Evolutionary conservation across 495 filamentous ascomycete genomes (phyloP).

Genomic region (Trichoderma virens): DNA sequence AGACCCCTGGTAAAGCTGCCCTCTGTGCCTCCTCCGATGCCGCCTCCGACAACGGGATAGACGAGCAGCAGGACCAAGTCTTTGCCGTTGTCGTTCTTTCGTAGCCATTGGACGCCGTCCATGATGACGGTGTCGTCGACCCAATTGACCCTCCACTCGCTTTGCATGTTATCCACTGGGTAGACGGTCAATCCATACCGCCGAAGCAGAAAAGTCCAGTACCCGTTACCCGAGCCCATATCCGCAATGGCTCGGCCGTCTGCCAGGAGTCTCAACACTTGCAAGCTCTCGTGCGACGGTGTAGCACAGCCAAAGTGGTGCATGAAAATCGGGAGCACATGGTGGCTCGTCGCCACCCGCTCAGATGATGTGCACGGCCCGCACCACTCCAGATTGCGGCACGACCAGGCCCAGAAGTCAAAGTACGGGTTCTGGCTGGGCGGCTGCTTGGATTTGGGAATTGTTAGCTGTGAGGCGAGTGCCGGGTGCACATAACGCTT

Average conservation of each 20-base stretch:
- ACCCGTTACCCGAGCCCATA: conserved; percentile 53
- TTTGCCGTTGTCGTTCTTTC: conserved; percentile 25
- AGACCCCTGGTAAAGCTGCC: conserved; percentile 44
- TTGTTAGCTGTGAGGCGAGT: conserved; percentile 20
- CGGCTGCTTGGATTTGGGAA: conserved; percentile 32
- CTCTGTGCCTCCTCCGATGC: conserved; percentile 21
- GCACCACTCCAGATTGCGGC: conserved; percentile 39
- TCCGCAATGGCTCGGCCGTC: conserved; percentile 38
- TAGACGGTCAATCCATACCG: conserved; percentile 29
- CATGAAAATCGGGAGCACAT: conserved; percentile 54
- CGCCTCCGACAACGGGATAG: conserved; percentile 50
- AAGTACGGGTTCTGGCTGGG: conserved; percentile 46
- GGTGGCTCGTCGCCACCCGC: conserved; percentile 27
- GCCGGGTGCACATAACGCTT: conserved; percentile 31
- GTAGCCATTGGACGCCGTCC: conserved; percentile 41
- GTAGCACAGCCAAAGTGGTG: conserved; percentile 60
- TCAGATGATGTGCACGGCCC: conserved; percentile 36
- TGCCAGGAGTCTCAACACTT: conserved; percentile 38
- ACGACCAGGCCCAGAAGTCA: conserved; percentile 46
- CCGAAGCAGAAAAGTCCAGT: conserved; percentile 55
- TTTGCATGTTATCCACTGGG: conserved; percentile 46
- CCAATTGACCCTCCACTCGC: conserved; percentile 50
- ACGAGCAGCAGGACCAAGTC: conserved; percentile 50
- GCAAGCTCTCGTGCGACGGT: conserved; percentile 47
- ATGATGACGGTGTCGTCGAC: conserved; percentile 44